These are phyloP conservation scores for Hypsizygus ulmarius DNA, from an alignment of 1,284 basidiomycete species.

Conservation along the genomic window DNA sequence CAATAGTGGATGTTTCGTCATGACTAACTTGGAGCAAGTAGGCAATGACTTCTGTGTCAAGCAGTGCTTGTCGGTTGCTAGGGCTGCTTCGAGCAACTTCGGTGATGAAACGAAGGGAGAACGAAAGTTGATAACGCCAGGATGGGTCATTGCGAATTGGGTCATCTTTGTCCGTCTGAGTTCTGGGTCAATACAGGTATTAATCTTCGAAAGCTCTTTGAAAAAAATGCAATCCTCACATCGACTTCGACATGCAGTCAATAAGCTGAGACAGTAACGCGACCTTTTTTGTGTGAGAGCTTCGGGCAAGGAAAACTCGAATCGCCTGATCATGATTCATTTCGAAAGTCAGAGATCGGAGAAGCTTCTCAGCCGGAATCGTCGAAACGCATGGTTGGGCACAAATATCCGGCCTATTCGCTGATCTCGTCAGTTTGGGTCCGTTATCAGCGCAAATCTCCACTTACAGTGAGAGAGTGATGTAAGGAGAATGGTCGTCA, in stretches of 20 bases:
- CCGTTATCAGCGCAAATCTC: background rate
- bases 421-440: background rate
- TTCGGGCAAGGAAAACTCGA: conserved; percentile 15
- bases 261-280: conserved; percentile 10
- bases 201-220: too few species aligned
- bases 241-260: conserved; percentile 1
- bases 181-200: background rate
- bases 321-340: conserved; percentile 16
- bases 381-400: conserved; percentile 13
- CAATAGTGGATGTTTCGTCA: conserved; percentile 6
- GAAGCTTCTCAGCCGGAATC: conserved; percentile 7
- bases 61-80: conserved; percentile 6
- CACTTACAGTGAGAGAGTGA: conserved; percentile 12
- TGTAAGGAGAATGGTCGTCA: conserved; percentile 12
- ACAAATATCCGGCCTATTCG: conserved; percentile 11
- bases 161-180: background rate
- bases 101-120: conserved; percentile 15
- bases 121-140: conserved; percentile 14
- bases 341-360: conserved; percentile 9
- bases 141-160: background rate
- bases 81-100: conserved; percentile 5
- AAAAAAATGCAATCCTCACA: conserved; percentile 4
- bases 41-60: conserved; percentile 10
- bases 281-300: conserved; percentile 8
- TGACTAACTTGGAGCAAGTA: conserved; percentile 13